Evolutionary conservation across 2,329 filamentous ascomycete species (phyloP).

Genomic region (Aspergillus spinulosporus): DNA sequence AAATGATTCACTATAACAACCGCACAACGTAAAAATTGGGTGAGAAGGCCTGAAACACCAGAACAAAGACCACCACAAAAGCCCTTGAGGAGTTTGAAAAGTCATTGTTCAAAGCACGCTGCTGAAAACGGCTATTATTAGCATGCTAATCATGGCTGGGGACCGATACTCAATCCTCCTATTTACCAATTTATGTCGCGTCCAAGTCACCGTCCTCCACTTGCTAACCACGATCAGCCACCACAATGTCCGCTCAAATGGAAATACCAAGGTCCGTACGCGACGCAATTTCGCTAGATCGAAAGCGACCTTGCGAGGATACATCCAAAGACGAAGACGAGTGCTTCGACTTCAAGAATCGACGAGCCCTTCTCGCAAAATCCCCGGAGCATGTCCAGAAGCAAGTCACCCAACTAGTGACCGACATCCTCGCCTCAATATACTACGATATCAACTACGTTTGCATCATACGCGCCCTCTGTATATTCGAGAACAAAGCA

Average conservation of each 20-base stretch:
- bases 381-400: not conserved
- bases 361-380: not conserved
- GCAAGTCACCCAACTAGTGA: not conserved
- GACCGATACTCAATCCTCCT: no score
- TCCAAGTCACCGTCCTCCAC: no score
- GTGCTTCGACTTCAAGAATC: not conserved
- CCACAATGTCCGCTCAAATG: not conserved
- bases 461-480: constrained; percentile 10
- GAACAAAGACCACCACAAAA: no score
- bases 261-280: not conserved
- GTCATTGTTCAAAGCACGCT: no score
- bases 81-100: no score
- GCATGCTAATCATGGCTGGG: no score
- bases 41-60: no score
- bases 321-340: not conserved
- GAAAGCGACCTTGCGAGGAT: not conserved
- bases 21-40: no score
- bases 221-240: no score
- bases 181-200: no score
- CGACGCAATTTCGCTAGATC: not conserved
- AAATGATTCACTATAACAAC: no score
- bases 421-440: constrained; percentile 20
- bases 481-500: not conserved
- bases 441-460: constrained; percentile 25
- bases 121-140: no score